Conservation (phyloP, 371 early-diverging fungal genomes). For the Funneliformis caledonium region DNA sequence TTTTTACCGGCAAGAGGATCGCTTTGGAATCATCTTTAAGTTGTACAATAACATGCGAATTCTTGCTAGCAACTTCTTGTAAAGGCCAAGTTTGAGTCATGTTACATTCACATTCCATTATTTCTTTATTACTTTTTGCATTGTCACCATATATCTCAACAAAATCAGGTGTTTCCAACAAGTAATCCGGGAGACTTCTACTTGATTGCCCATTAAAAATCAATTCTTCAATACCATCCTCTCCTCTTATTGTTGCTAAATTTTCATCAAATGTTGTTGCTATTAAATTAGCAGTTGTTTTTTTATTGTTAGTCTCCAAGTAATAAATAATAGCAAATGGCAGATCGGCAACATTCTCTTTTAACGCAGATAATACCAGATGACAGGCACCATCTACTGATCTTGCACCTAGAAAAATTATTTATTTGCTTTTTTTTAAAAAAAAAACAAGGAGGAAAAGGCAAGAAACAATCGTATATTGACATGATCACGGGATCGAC, state of each 20-base stretch:
- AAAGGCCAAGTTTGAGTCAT: background rate
- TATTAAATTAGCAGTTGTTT: background rate
- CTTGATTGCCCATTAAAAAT: background rate
- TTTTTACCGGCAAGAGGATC: slow-evolving; percentile 44
- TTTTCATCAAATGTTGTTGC: slow-evolving; percentile 33
- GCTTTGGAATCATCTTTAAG: slow-evolving; percentile 48
- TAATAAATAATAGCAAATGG: slow-evolving; percentile 20
- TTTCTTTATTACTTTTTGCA: background rate
- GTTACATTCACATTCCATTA: background rate
- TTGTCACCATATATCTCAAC: background rate
- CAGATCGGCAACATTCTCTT: slow-evolving; percentile 3
- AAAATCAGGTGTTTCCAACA: background rate
- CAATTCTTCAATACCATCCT: slow-evolving; percentile 23
- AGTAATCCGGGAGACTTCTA: slow-evolving; percentile 14
- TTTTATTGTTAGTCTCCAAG: background rate
- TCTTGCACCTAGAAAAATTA: slow-evolving; percentile 21
- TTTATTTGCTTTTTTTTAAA: background rate
- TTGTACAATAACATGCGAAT: slow-evolving; percentile 36
- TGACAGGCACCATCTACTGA: slow-evolving; percentile 31
- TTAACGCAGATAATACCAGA: background rate
- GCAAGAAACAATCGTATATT: background rate
- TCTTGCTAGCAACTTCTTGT: background rate
- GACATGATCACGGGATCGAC: background rate
- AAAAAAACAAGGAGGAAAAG: background rate
- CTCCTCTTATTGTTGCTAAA: background rate